phyloP scores from a whole-genome alignment of 306 rosid genomes.

The Dryas octopetala region DNA sequence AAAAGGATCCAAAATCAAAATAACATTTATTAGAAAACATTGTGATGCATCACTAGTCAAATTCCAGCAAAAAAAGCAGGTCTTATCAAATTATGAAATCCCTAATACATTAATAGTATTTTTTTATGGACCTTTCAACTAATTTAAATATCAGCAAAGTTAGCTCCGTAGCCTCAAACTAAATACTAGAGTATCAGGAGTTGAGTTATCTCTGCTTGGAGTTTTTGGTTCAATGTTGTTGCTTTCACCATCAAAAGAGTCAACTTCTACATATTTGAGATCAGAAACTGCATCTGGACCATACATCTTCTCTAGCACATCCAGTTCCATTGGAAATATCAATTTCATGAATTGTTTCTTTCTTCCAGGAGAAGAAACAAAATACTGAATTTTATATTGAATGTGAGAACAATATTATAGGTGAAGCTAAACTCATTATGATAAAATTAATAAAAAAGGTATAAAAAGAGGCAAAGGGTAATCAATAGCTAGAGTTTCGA shows the following conservation, averaged over 20 bases:
- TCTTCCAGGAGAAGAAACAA: not conserved
- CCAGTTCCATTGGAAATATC: conserved; percentile 38
- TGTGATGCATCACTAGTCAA: too few relatives aligned
- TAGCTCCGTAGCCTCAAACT: conserved; percentile 4
- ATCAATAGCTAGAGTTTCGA: conserved; percentile 16
- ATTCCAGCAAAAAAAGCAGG: too few relatives aligned
- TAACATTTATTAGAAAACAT: too few relatives aligned
- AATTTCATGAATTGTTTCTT: conserved; percentile 12
- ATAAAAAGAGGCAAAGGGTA: not conserved
- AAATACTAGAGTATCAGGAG: not conserved
- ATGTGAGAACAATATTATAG: too few relatives aligned
- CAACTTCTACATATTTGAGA: conserved; percentile 30
- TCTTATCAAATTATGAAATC: not conserved
- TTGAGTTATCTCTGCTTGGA: not conserved
- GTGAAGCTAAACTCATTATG: not conserved
- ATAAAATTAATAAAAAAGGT: not conserved
- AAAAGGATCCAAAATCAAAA: not conserved
- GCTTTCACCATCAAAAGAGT: conserved; percentile 9
- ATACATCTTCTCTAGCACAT: conserved; percentile 26
- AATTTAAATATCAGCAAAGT: not conserved
- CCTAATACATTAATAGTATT: not conserved
- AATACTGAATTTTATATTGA: not conserved
- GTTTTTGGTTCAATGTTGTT: conserved; percentile 1
- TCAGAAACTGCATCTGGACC: conserved; percentile 32
- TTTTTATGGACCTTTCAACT: not conserved